Conservation (phyloP, 1,284 basidiomycete species). For the Marasmius fiardii region DNA sequence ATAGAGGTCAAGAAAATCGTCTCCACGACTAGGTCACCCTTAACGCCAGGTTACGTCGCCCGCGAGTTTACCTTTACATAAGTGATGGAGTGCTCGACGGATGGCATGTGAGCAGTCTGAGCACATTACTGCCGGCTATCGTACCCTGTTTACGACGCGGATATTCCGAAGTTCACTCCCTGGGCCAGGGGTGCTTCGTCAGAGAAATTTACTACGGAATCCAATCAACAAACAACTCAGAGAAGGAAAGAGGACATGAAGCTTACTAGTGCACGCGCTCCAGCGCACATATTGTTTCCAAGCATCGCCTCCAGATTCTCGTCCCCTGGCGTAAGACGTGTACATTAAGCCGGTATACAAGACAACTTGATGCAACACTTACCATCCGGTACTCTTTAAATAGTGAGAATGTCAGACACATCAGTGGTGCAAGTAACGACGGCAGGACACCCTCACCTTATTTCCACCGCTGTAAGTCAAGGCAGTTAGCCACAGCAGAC, state of each 20-base stretch:
- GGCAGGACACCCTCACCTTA: conserved; percentile 50
- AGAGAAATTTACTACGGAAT: conserved; percentile 76
- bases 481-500: conserved; percentile 7
- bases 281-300: conserved; percentile 94
- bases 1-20: conserved; percentile 4
- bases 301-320: conserved; percentile 93
- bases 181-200: conserved; percentile 87
- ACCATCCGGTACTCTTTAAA: conserved; percentile 77
- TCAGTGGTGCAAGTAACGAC: conserved; percentile 12
- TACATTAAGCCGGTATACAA: neutral
- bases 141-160: neutral
- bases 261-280: conserved; percentile 78
- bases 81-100: neutral
- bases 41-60: conserved; percentile 1
- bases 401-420: conserved; percentile 5
- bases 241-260: conserved; percentile 3
- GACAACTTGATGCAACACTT: conserved; percentile 24
- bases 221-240: neutral
- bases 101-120: neutral
- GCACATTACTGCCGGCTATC: neutral
- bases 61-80: neutral
- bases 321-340: conserved; percentile 62
- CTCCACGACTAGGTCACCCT: conserved; percentile 13
- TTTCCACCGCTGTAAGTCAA: conserved; percentile 82
- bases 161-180: conserved; percentile 72